phyloP scores from a whole-genome alignment of 2,329 filamentous ascomycete genomes.

The Ophiosphaerella korrae region DNA sequence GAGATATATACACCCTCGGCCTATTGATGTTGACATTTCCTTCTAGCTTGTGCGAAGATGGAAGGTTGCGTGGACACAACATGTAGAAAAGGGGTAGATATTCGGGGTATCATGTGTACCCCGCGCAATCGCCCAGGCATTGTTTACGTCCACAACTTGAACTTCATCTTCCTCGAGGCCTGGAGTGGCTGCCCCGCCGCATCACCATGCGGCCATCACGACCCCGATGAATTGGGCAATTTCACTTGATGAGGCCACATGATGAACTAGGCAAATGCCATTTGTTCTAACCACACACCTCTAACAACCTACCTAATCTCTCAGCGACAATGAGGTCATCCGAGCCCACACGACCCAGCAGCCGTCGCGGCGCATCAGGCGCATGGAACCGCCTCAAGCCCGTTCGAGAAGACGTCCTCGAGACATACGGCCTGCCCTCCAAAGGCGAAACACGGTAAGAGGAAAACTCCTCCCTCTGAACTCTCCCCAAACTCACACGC shows the following conservation, averaged over 20 bases:
- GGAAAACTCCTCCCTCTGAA: background rate
- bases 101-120: constrained; percentile 9
- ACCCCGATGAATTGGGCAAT: constrained; percentile 8
- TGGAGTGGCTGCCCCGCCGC: constrained; percentile 17
- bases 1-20: background rate
- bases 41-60: too few species aligned
- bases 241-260: background rate
- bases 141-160: constrained; percentile 32
- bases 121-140: constrained; percentile 28
- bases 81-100: too few species aligned
- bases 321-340: constrained; percentile 33
- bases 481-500: background rate
- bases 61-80: too few species aligned
- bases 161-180: constrained; percentile 12
- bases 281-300: background rate
- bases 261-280: background rate
- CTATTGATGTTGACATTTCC: too few species aligned
- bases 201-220: constrained; percentile 21
- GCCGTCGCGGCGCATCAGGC: constrained; percentile 45
- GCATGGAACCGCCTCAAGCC: constrained; percentile 65
- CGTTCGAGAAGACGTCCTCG: constrained; percentile 74
- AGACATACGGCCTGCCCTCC: constrained; percentile 82
- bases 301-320: background rate
- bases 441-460: constrained; percentile 84
- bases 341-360: constrained; percentile 41